Base-by-base conservation (phyloP, 176 grass and related monocot species). In the Musa beccarii region DNA sequence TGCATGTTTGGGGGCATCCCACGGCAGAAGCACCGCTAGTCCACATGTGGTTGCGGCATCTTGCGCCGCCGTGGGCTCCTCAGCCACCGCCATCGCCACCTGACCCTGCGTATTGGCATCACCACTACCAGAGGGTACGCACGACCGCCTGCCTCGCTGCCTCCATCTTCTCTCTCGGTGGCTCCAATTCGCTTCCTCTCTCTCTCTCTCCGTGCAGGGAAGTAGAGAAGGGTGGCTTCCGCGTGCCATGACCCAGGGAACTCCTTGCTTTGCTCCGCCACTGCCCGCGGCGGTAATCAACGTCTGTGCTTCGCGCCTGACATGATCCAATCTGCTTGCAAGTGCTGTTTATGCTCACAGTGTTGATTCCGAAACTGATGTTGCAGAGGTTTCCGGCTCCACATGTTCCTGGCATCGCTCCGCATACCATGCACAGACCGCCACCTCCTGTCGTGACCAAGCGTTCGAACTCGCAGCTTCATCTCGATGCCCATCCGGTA, bases 401-500 rank as follows among this genome's bases (percentile, higher is more conserved):
- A 2, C 63, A 80, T 29, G 72, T 92, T 59, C 81, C 87, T 0
- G 83, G 83, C 11, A 76, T 90, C 55, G 22, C 84, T 68, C 84
- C 88, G 6, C 80, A 6, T 62, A 84, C 81, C 0, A 87, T 94
- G 75, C 94, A 89, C 73, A 89, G 86, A 61, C 82, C 88, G 19
- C 65, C 80, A 20, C 34, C 34, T 6, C 34, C 34, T 43, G 5
- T 70, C 2, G 6, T 15, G 61, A 1, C 0, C 49, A 94, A 94
- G 81, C 63, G 86, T 53, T 49, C 78, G 43, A 82, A 34, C 55
- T 77, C 86, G 20, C 86, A 83, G 72, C 81, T 87, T 82, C 88
- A 85, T 52, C 82, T 89, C 15, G 86, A 94, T 75, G 75, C 85
- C 69, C 90, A 94, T 80, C 95, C 88, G 49, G 90, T 94, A 88